Percentiles rank a stretch among this genome's conserved stretches.
Conservation (phyloP, 176 grass and related monocot genomes). For the Raddia distichophylla region DNA sequence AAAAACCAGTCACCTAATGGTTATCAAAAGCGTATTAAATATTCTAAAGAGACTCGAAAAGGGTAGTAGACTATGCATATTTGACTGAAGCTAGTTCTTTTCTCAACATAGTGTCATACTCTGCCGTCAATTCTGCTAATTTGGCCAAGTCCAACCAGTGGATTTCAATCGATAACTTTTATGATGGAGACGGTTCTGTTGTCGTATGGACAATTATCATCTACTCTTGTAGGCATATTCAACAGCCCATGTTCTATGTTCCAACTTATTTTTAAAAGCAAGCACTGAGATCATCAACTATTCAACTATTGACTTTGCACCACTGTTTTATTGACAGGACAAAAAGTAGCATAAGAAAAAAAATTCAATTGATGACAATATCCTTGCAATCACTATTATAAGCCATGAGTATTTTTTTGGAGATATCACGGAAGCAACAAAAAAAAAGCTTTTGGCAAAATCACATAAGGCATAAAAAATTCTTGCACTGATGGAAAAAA, state of each 20-base stretch:
- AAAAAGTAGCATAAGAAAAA: not conserved
- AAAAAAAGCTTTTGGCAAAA: not conserved
- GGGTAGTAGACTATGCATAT: slow-evolving; percentile 11
- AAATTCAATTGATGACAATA: slow-evolving; percentile 26
- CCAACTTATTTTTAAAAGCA: not conserved
- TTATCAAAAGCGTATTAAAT: not conserved
- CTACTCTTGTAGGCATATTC: slow-evolving; percentile 3
- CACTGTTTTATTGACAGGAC: slow-evolving; percentile 16
- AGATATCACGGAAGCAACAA: not conserved
- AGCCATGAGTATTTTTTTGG: not conserved
- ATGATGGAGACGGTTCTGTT: slow-evolving; percentile 12
- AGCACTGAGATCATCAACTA: not conserved
- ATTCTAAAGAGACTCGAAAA: not conserved
- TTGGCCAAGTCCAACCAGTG: slow-evolving; percentile 27
- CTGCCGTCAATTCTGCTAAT: not conserved
- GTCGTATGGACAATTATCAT: slow-evolving; percentile 5
- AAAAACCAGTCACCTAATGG: too few species aligned
- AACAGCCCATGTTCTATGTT: not conserved
- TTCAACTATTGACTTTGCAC: slow-evolving; percentile 15
- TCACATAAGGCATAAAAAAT: slow-evolving; percentile 8
- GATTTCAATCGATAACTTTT: not conserved
- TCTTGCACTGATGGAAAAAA: not conserved
- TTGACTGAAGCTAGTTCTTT: slow-evolving; percentile 10
- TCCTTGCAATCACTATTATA: not conserved
- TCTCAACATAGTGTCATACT: slow-evolving; percentile 6